phyloP scores from a whole-genome alignment of 179 eudicot genomes.

The Pouteria campechiana region DNA sequence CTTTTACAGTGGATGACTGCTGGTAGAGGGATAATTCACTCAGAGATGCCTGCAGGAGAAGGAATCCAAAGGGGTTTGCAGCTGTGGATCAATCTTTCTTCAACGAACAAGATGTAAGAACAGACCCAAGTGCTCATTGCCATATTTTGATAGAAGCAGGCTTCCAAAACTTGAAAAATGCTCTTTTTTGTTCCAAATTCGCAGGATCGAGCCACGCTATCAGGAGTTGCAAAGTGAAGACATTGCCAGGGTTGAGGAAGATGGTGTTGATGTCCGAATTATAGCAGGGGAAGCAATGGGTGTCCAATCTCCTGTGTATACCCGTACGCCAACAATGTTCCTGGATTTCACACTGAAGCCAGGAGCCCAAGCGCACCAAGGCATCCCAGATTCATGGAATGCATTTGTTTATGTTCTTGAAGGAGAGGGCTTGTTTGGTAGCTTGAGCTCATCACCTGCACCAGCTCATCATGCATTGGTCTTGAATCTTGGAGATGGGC shows the following conservation, averaged over 20 bases:
- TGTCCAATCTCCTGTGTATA: constrained; percentile 39
- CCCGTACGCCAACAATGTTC: constrained; percentile 73
- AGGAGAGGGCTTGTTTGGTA: constrained; percentile 75
- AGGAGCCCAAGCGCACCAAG: constrained; percentile 44
- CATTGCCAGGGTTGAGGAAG: constrained; percentile 34
- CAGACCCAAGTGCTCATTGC: not conserved
- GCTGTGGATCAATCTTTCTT: constrained; percentile 82
- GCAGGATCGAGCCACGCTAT: constrained; percentile 75
- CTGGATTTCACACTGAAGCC: constrained; percentile 68
- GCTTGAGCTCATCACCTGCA: constrained; percentile 18
- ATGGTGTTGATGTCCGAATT: constrained; percentile 57
- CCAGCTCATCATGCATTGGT: constrained; percentile 49
- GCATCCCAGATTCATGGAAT: constrained; percentile 53
- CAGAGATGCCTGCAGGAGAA: constrained; percentile 76
- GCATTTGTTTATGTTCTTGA: constrained; percentile 63
- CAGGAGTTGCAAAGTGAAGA: constrained; percentile 56
- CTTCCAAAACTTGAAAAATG: not conserved
- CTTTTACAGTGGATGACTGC: constrained; percentile 99
- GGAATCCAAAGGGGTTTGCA: constrained; percentile 78
- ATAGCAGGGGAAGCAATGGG: constrained; percentile 84
- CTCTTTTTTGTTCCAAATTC: not conserved
- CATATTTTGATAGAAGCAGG: not conserved
- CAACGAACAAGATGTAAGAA: constrained; percentile 63
- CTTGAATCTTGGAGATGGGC: constrained; percentile 53
- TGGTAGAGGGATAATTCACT: constrained; percentile 88